Conservation (phyloP, 2,329 filamentous ascomycete species). For the Proliferodiscus dingleyae region DNA sequence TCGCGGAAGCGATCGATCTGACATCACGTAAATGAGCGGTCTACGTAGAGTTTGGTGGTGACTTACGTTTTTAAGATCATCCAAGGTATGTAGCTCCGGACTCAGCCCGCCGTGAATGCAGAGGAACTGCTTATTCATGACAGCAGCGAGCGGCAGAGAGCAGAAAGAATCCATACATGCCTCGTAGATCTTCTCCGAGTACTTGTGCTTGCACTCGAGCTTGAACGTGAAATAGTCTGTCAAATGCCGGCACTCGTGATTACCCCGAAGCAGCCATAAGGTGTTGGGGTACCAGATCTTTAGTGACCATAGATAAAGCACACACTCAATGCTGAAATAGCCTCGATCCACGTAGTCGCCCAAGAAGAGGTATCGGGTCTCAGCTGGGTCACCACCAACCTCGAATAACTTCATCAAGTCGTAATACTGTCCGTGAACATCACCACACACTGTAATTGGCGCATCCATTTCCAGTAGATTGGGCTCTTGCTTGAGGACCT, state of each 20-base stretch:
- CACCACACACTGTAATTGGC: conserved; percentile 96
- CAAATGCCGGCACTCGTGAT: conserved; percentile 97
- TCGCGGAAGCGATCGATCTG: conserved; percentile 97
- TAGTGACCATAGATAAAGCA: conserved; percentile 93
- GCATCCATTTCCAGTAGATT: conserved; percentile 99
- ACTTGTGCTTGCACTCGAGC: conserved; percentile 99
- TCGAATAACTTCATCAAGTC: conserved; percentile 99
- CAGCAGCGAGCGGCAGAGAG: conserved; percentile 81
- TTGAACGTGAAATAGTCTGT: conserved; percentile 99
- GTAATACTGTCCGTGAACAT: conserved; percentile 98
- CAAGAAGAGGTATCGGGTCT: conserved; percentile 94
- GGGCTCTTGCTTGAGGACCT: conserved; percentile 82
- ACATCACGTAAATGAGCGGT: conserved; percentile 6
- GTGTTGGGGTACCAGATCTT: conserved; percentile 99
- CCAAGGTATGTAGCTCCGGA: conserved; percentile 90
- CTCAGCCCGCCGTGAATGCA: conserved; percentile 97
- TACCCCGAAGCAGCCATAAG: conserved; percentile 92
- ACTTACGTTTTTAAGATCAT: conserved; percentile 82
- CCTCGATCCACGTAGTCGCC: conserved; percentile 98
- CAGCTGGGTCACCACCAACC: conserved; percentile 91
- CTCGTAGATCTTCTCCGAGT: conserved; percentile 92
- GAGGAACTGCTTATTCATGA: conserved; percentile 99
- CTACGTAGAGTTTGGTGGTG: not conserved
- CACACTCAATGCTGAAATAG: conserved; percentile 99
- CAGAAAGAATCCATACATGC: conserved; percentile 99